Base-by-base conservation (phyloP, 2,329 filamentous ascomycete genomes). In the Penicillium sp. region DNA sequence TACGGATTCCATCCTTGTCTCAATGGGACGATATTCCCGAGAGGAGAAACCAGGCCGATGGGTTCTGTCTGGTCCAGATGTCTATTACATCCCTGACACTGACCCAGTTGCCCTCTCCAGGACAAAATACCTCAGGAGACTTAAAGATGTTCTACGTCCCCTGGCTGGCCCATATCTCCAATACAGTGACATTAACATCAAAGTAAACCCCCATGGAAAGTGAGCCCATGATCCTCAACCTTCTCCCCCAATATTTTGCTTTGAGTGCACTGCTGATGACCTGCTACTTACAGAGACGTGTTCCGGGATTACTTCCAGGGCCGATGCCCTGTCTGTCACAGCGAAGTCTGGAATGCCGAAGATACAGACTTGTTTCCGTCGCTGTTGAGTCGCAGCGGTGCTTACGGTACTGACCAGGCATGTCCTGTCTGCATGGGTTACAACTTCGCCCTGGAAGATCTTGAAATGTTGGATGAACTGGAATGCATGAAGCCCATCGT, bases 151-250 rank as follows among this genome's bases (percentile, higher is more conserved):
- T 14, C 39, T 43, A 18, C 23, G 8, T 5, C 39, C 39, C 23
- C 10, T 43, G 24, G 8, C 14, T 6, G 5, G 14, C 14, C 24
- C 23, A 3, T 28, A 18, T 16, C 2, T 5, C 14, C 23, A 26
- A 19, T 28, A 26, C n/a, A 7, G 13, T 26, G n/a, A 43, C 10
- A 28, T 43, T 7, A 26, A 7, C 7, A 28, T 43, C 14, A 19
- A 16, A 16, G 23, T 42, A 16, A 49, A 49, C 7, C 47, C 34
- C 23, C 34, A 40, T 31, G 47, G 47, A 39, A 37, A 14, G 47
- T 39, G 34, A 39, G 36, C 10, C 19, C 16, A 33, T 31, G 13
- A 31, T 10, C 31, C 31, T 24, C n/a, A 18, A 36, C 11, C 4
- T 6, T 24, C 24, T 42, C 26, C 14, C n/a, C 8, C 16, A 36